Base-by-base conservation (phyloP, 2,329 filamentous ascomycete genomes). In the Pyrenophora tritici-repentis region DNA sequence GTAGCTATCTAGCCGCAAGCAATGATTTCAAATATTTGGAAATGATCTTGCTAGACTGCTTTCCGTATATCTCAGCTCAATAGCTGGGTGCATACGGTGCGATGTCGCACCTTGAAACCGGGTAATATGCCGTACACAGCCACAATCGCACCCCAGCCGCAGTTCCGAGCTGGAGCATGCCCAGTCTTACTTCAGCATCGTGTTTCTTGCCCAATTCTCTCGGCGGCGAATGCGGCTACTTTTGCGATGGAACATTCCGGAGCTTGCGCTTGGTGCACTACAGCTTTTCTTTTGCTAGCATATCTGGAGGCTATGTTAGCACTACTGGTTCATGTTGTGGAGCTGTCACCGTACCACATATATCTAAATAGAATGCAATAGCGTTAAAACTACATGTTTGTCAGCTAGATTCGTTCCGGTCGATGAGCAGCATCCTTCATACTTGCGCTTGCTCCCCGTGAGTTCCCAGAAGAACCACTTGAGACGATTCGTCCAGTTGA, bases 401-500 rank as follows among this genome's bases (percentile, higher is more conserved):
- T 70, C 50, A 62, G 58, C 40, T 31, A 1, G 14, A n/a, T 12
- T 16, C 22, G 29, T 1, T 16, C 12, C 1, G 1, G n/a, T 17
- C 10, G 6, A 22, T 22, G 9, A 16, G 7, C 3, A 18, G 16
- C 6, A 12, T 22, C 18, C n/a, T 40, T 10, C 61, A 20, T 57
- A 83, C 78, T 79, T 83, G 59, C 77, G 74, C 67, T 79, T 80
- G 50, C 79, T 79, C 3, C 84, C 81, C 2, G 79, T 81, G 45
- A 86, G 62, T 50, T 80, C 75, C 66, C 81, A 83, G 41, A 83
- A 75, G 50, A 82, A 76, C 80, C 81, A 84, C 59, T 84, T 81
- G 32, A 86, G 61, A 24, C 83, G 75, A 56, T 86, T 86, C 22
- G 82, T 84, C 84, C 84, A 87, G 59, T 87, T 87, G 69, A 87